Evolutionary conservation across 2,329 filamentous ascomycete species (phyloP), one percentile per base, ranked within the genome.

Genomic region (Delphinella strobiligena): DNA sequence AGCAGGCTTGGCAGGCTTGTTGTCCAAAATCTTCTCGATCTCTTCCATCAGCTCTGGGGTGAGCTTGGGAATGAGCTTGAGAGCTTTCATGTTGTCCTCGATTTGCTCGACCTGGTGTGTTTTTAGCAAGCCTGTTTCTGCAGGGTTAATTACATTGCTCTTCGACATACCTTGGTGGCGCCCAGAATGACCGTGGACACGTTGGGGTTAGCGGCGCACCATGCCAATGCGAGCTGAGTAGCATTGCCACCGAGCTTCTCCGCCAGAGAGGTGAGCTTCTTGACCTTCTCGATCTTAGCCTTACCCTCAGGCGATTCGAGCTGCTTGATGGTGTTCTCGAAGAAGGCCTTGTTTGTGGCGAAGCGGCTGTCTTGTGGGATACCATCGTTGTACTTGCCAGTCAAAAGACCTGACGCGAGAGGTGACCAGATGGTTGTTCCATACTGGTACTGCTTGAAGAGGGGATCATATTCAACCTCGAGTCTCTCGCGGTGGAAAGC

Each of bases 301-400:
- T 69, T 60, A 37, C 68, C 68, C 45, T 68, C 67, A 7, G 64
- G 62, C 24, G 51, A 62, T 54, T 69, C 62, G 39, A 73, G 64
- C 37, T 59, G 59, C 49, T 68, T 67, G 44, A 77, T 67, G 14
- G 68, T 72, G 49, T 68, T 63, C 47, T 71, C 69, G 56, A 78
- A 78, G 49, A 70, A 68, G 38, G 67, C 67, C 44, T 69, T 66
- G 59, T 75, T 73, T 47, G 63, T 71, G 40, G 71, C 71, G 49
- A 76, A 76, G 27, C 75, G 72, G 30, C 72, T 77, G 51, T 69
- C 73, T 49, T 73, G 67, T 12, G 74, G 72, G 40, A 78, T 72
- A 39, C 73, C 74, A 45, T 76, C 66, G 56, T 77, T 76, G 65
- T 79, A 78, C 60, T 78, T 79, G 51, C 74, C 74, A 5, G 71